phyloP scores from a whole-genome alignment of 495 filamentous ascomycete species.

The Aspergillus cavernicola region DNA sequence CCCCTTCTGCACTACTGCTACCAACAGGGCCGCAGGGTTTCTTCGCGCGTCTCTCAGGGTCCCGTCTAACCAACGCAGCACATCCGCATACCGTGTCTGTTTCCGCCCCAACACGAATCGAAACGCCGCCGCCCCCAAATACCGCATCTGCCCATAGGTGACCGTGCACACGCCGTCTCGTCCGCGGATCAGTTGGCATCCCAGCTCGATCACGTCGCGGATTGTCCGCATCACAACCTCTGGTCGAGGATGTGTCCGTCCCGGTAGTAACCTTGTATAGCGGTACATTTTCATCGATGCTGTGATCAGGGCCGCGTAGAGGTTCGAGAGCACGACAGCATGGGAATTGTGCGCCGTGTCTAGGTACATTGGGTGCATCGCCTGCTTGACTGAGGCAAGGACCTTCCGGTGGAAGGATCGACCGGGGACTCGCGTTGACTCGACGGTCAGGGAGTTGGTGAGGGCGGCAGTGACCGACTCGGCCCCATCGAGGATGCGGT shows the following conservation, averaged over 20 bases:
- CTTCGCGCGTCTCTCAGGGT: constrained; percentile 34
- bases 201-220: constrained; percentile 59
- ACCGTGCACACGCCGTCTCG: constrained; percentile 50
- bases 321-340: constrained; percentile 62
- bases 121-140: constrained; percentile 67
- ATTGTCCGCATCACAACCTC: constrained; percentile 63
- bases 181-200: constrained; percentile 59
- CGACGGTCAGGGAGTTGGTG: constrained; percentile 70
- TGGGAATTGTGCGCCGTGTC: constrained; percentile 76
- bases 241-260: constrained; percentile 48
- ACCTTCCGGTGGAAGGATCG: constrained; percentile 74
- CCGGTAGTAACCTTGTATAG: constrained; percentile 62
- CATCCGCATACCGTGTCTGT: constrained; percentile 60
- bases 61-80: constrained; percentile 60
- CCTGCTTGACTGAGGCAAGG: constrained; percentile 77
- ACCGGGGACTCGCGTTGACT: constrained; percentile 64
- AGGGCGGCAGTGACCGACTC: constrained; percentile 31
- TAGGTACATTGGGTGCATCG: constrained; percentile 84
- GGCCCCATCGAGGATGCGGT: constrained; percentile 47
- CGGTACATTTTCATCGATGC: constrained; percentile 81
- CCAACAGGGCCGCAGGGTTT: constrained; percentile 26
- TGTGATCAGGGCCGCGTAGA: constrained; percentile 70
- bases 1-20: constrained; percentile 31
- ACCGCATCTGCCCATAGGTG: constrained; percentile 61
- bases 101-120: constrained; percentile 59